These are phyloP conservation scores for Zopfochytrium polystomum DNA, from an alignment of 371 early-diverging fungal species.

Conservation along the genomic window DNA sequence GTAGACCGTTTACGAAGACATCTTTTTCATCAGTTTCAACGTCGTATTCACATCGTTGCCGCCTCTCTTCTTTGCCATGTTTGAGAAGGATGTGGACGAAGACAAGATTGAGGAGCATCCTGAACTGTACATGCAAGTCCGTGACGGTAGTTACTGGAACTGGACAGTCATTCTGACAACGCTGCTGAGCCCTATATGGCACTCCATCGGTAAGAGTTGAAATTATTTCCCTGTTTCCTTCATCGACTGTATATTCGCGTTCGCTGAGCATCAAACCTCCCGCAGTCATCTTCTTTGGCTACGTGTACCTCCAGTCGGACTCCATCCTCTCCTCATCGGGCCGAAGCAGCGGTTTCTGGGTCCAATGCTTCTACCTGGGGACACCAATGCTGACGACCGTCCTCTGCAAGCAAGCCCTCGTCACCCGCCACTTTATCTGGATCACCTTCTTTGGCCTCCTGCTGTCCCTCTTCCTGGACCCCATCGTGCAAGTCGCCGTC, in stretches of 20 bases:
- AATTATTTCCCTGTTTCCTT: background rate
- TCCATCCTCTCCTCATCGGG: slow-evolving; percentile 32
- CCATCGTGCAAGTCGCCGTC: slow-evolving; percentile 31
- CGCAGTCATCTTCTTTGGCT: slow-evolving; percentile 36
- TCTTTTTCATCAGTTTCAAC: slow-evolving; percentile 75
- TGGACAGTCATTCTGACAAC: slow-evolving; percentile 17
- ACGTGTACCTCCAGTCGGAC: slow-evolving; percentile 28
- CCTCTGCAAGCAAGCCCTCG: slow-evolving; percentile 26
- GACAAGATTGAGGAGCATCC: slow-evolving; percentile 25
- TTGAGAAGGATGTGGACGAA: slow-evolving; percentile 56
- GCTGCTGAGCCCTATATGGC: slow-evolving; percentile 28
- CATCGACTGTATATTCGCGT: background rate
- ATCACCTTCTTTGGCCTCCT: slow-evolving; percentile 21
- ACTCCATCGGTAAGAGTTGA: slow-evolving; percentile 17
- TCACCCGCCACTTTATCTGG: slow-evolving; percentile 37
- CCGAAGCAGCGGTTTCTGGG: slow-evolving; percentile 37
- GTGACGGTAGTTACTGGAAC: slow-evolving; percentile 32
- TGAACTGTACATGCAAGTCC: slow-evolving; percentile 29
- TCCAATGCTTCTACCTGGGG: slow-evolving; percentile 37
- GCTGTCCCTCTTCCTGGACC: slow-evolving; percentile 24
- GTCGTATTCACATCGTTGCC: slow-evolving; percentile 73
- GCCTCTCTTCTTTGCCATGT: slow-evolving; percentile 72
- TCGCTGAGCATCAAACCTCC: background rate
- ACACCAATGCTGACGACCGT: slow-evolving; percentile 42
- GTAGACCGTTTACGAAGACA: slow-evolving; percentile 67